Evolutionary conservation across 192 early-diverging fungal species (phyloP).

Genomic region (Coemansia furcata): DNA sequence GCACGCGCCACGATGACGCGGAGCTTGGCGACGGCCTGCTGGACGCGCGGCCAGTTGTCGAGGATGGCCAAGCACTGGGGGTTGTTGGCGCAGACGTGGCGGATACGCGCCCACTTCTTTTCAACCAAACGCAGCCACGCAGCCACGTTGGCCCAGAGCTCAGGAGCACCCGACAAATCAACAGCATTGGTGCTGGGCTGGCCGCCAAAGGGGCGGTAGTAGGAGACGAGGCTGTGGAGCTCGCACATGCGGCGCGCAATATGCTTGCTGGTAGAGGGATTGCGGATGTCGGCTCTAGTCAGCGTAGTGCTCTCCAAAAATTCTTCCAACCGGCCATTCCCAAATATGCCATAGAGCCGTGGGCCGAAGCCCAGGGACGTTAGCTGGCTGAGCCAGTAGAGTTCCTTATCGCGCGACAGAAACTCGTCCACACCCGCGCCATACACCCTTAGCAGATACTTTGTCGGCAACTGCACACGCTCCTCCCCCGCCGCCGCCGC

Average conservation of each 20-base stretch:
- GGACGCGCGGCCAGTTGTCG: conserved; percentile 18
- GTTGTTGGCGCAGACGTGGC: conserved; percentile 12
- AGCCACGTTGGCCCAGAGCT: conserved; percentile 68
- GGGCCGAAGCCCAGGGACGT: conserved; percentile 74
- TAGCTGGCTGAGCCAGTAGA: conserved; percentile 73
- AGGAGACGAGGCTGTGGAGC: conserved; percentile 68
- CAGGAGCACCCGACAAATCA: conserved; percentile 38
- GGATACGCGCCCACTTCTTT: conserved; percentile 23
- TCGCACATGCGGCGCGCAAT: conserved; percentile 72
- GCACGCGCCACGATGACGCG: conserved; percentile 45
- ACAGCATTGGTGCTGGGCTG: background rate
- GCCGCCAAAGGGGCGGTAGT: conserved; percentile 54
- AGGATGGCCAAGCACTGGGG: conserved; percentile 28
- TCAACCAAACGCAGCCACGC: conserved; percentile 58
- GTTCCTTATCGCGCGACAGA: conserved; percentile 74
- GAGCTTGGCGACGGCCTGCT: conserved; percentile 53
- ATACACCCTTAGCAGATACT: conserved; percentile 72
- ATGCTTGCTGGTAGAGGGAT: conserved; percentile 60
- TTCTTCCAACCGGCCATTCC: conserved; percentile 85
- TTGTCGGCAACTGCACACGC: conserved; percentile 17
- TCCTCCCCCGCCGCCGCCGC: background rate
- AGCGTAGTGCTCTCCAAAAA: conserved; percentile 75
- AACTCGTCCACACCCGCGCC: conserved; percentile 77
- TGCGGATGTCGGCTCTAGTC: conserved; percentile 64
- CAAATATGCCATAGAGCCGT: conserved; percentile 69